These are phyloP conservation scores for Friedmanniomyces endolithicus DNA, from an alignment of 495 filamentous ascomycete genomes.

Conservation along the genomic window DNA sequence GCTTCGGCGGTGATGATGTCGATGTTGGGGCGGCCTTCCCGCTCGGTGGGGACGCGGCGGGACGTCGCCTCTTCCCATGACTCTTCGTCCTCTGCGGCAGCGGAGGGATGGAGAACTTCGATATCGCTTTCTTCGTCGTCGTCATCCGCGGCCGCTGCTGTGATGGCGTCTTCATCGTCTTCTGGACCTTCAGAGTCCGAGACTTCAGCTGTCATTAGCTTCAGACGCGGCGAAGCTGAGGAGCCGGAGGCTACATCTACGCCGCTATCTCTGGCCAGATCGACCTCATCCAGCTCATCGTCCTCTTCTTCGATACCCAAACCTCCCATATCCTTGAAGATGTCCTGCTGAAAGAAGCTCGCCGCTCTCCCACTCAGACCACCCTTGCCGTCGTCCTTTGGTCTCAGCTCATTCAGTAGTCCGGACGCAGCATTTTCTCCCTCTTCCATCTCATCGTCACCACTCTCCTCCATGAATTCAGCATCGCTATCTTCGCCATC, in stretches of 20 bases:
- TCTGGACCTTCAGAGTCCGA: neutral
- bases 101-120: slow-evolving; percentile 38
- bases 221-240: slow-evolving; percentile 6
- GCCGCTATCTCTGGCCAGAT: slow-evolving; percentile 33
- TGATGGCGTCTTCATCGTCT: neutral
- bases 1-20: slow-evolving; percentile 98
- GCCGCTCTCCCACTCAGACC: slow-evolving; percentile 70
- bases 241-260: slow-evolving; percentile 36
- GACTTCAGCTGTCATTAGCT: neutral
- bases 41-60: slow-evolving; percentile 27
- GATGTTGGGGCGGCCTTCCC: slow-evolving; percentile 53
- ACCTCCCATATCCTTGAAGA: slow-evolving; percentile 70
- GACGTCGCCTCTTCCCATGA: slow-evolving; percentile 58
- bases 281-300: slow-evolving; percentile 18
- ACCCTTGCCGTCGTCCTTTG: slow-evolving; percentile 32
- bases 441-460: slow-evolving; percentile 1
- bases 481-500: slow-evolving; percentile 27
- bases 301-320: slow-evolving; percentile 40
- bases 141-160: slow-evolving; percentile 1
- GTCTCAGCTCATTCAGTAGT: slow-evolving; percentile 43
- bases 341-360: slow-evolving; percentile 88
- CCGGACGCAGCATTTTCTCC: neutral
- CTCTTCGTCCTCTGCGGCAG: slow-evolving; percentile 42
- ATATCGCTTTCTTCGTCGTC: slow-evolving; percentile 33
- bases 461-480: slow-evolving; percentile 26